phyloP scores from a whole-genome alignment of 2,329 filamentous ascomycete genomes.

The Plenodomus tracheiphilus region DNA sequence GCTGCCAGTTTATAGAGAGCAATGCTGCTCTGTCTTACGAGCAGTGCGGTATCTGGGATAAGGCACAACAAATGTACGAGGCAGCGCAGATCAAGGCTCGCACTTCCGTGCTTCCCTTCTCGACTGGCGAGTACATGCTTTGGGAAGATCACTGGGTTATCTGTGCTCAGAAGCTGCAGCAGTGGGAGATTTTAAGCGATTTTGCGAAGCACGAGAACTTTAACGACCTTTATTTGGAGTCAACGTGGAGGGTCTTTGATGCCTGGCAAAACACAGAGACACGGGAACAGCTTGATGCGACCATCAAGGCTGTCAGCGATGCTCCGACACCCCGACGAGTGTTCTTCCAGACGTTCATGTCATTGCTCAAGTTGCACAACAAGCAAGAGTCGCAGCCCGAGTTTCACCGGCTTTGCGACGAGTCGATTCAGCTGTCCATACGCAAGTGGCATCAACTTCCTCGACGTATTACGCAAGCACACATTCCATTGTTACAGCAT shows the following conservation, averaged over 20 bases:
- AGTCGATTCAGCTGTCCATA: slow-evolving; percentile 95
- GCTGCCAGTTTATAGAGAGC: slow-evolving; percentile 95
- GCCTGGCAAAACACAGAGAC: slow-evolving; percentile 89
- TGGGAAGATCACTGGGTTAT: slow-evolving; percentile 99
- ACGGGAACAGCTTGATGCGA: slow-evolving; percentile 84
- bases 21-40: slow-evolving; percentile 97
- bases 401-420: slow-evolving; percentile 89
- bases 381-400: slow-evolving; percentile 80
- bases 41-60: slow-evolving; percentile 99
- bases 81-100: slow-evolving; percentile 95
- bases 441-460: slow-evolving; percentile 99
- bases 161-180: slow-evolving; percentile 96
- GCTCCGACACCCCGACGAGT: slow-evolving; percentile 89
- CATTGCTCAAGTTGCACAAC: slow-evolving; percentile 88
- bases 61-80: slow-evolving; percentile 96
- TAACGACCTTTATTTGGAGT: slow-evolving; percentile 92
- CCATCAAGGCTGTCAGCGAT: slow-evolving; percentile 97
- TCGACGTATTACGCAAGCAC: slow-evolving; percentile 87
- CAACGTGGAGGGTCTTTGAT: slow-evolving; percentile 93
- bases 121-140: slow-evolving; percentile 94
- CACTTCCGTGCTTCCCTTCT: slow-evolving; percentile 94
- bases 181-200: slow-evolving; percentile 97
- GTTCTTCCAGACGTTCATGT: slow-evolving; percentile 99
- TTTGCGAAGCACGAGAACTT: slow-evolving; percentile 99
- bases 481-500: slow-evolving; percentile 92